These are phyloP conservation scores for Penicillium soppii DNA, from an alignment of 495 filamentous ascomycete species.

Conservation along the genomic window DNA sequence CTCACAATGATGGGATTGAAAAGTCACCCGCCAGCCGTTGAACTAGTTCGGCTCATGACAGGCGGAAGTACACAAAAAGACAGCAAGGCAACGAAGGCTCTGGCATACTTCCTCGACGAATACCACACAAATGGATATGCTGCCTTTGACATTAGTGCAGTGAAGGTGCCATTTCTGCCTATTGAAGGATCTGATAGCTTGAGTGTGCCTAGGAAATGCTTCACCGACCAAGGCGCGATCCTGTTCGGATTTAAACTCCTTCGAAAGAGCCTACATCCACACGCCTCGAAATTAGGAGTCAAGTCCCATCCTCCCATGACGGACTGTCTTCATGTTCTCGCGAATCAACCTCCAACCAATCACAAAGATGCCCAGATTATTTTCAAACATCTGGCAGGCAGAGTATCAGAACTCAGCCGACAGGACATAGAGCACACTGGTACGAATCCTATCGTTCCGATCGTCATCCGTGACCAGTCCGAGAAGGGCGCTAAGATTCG, in stretches of 20 bases:
- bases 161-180: conserved; percentile 68
- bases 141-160: conserved; percentile 52
- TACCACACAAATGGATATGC: conserved; percentile 75
- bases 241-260: conserved; percentile 80
- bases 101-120: conserved; percentile 81
- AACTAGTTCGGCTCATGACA: conserved; percentile 74
- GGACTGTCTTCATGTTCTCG: conserved; percentile 67
- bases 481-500: conserved; percentile 37
- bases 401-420: conserved; percentile 68
- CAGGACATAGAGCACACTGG: conserved; percentile 58
- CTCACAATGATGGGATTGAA: conserved; percentile 68
- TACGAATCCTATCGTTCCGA: conserved; percentile 68
- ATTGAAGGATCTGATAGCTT: conserved; percentile 62
- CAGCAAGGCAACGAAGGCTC: conserved; percentile 58
- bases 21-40: conserved; percentile 62
- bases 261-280: conserved; percentile 64
- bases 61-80: conserved; percentile 56
- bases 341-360: conserved; percentile 66
- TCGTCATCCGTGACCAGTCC: conserved; percentile 40
- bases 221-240: conserved; percentile 71
- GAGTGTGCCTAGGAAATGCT: conserved; percentile 74
- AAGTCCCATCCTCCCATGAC: conserved; percentile 71
- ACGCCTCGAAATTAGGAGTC: conserved; percentile 83
- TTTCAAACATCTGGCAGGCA: conserved; percentile 79
- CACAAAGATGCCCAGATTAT: conserved; percentile 61